Base-by-base conservation (phyloP, 179 eudicot species). In the Beta corolliflora region DNA sequence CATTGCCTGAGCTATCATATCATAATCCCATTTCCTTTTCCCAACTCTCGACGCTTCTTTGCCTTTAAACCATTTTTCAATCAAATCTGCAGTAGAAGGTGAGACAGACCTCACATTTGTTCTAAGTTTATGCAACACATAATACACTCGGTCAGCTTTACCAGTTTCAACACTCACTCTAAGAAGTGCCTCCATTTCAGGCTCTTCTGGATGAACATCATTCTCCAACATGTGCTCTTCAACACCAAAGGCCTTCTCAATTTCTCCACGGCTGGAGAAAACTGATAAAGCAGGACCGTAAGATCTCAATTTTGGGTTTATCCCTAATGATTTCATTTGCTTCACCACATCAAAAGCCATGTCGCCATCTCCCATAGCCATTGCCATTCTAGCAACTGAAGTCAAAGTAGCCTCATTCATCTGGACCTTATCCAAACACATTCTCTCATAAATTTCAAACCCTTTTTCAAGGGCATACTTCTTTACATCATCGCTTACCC, bases 331-430 rank as follows among this genome's bases (percentile, higher is more conserved):
- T 71, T 89, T 88, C 97, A 94, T 94, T 82, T 93, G 87, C 84
- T 93, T 93, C 52, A 94, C 91, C 84, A 85, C 87, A 50, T 93
- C 91, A 83, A 94, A 93, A 55, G 97, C 98, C 94, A 89, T 92
- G 77, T 94, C 93, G 61, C 98, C 98, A 60, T 93, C 84, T 25
- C 93, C 94, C 91, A 89, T 85, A 19, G 93, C 90, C 89, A 93
- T 91, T 50, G 94, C 92, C 97, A 94, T 88, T 85, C 98, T 88
- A 77, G 98, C 97, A 82, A 92, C 88, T 69, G 97, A 90, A 56
- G 98, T 94, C 82, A 94, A 83, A 66, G 92, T 88, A 50, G 98
- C 94, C 89, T 94, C 98, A 79, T 92, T 94, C 92, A 94, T 86
- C 29, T 86, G 88, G 73, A 94, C 87, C 46, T 91, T 84, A 21